Base-by-base conservation (phyloP, 257 asterid genomes). In the Nicotiana noctiflora region DNA sequence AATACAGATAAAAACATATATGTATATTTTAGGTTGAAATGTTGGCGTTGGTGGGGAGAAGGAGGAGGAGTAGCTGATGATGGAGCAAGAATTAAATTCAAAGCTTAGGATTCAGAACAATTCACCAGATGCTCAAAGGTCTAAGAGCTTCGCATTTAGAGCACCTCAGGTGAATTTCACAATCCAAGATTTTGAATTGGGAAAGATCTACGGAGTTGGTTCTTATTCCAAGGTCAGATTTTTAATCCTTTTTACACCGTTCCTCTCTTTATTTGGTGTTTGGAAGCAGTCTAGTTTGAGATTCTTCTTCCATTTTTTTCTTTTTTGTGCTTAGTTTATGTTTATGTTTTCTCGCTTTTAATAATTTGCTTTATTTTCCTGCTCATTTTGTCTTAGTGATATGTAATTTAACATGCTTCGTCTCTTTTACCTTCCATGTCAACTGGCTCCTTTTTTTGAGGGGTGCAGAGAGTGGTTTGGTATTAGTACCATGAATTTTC, bases 141-240 rank as follows among this genome's bases (percentile, higher is more conserved):
- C 98, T 82, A 93, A 91, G 85, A 92, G 92, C 83, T 95, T 93
- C 86, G 90, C 90, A 15, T 95, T 95, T 83, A 93, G 97, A 84
- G 98, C 98, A 29, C 98, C 98, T 2, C 98, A 93, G 90, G 98
- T 93, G 88, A 90, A 92, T 89, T 94, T 94, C 77, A 88, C 86
- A 84, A 90, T 95, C 77, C 98, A 95, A 84, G 98, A 95, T 88
- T 95, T 95, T 91, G 97, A 95, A 83, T 86, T 93, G 90, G 98
- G 90, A 67, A 93, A 93, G 90, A 95, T 95, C 90, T 95, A 95
- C 88, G 98, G 98, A 66, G 98, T 93, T 87, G 98, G 98, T 88
- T 95, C 98, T 82, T 95, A 95, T 88, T 95, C 98, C 82, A 95
- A 95, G 98, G 98, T 93, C 62, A 81, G 44, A 72, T 60, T 61